Evolutionary conservation across 2,329 filamentous ascomycete species (phyloP).

Genomic region (Sporothrix mexicana): DNA sequence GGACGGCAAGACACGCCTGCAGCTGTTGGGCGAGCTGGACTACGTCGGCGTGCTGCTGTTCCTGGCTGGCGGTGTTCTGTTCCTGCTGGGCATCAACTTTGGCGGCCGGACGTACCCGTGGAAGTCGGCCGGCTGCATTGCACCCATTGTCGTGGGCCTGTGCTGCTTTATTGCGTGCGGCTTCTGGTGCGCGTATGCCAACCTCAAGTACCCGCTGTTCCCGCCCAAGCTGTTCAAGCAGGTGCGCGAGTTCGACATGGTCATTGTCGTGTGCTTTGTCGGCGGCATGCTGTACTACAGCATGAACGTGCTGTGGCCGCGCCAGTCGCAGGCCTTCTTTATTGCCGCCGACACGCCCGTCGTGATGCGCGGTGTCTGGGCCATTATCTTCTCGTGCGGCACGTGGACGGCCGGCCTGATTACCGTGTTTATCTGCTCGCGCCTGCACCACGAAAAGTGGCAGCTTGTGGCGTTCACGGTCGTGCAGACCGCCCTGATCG

Average conservation of each 20-base stretch:
- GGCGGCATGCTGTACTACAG: conserved; percentile 45
- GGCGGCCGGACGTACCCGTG: conserved; percentile 44
- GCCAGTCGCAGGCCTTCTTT: conserved; percentile 54
- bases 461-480: conserved; percentile 46
- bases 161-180: conserved; percentile 43
- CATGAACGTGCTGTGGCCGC: conserved; percentile 45
- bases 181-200: conserved; percentile 42
- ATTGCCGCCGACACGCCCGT: conserved; percentile 28
- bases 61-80: conserved; percentile 40
- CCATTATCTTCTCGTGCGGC: conserved; percentile 43
- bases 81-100: conserved; percentile 44
- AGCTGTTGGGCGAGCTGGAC: conserved; percentile 48
- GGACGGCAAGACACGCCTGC: conserved; percentile 41
- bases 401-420: conserved; percentile 44
- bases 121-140: conserved; percentile 41
- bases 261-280: conserved; percentile 44
- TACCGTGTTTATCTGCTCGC: conserved; percentile 42
- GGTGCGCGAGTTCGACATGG: conserved; percentile 40
- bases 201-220: conserved; percentile 43
- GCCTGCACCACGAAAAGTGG: conserved; percentile 47
- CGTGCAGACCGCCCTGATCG: conserved; percentile 47
- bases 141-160: conserved; percentile 43
- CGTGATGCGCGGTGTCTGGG: conserved; percentile 42
- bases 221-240: conserved; percentile 43
- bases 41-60: conserved; percentile 43